Evolutionary conservation across 2,329 filamentous ascomycete species (phyloP), one percentile per base, ranked within the genome.

Genomic region (Onygenales sp.): DNA sequence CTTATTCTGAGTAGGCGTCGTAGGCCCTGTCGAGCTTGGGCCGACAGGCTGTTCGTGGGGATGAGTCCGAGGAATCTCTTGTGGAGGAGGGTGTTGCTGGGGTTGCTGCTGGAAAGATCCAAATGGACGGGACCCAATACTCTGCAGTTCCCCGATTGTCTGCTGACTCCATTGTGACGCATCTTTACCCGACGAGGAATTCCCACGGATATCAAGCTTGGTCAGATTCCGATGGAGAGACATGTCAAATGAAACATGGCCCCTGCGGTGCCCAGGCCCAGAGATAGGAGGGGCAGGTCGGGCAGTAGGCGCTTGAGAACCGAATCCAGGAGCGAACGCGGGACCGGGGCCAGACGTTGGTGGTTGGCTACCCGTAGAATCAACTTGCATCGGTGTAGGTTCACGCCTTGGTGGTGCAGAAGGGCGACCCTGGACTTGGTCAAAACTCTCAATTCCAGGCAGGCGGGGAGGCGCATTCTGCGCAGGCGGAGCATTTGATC

Each of bases 361-460:
- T n/a, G 60, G 48, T n/a, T 63, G 56, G 31, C 56, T 58, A 0
- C 70, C 51, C 13, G 73, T 59, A 49, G 69, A 70, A 59, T 95
- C 88, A 8, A 90, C 71, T 63, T 86, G 80, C 87, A 93, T 91
- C 0, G 89, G 87, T 51, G 87, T 90, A 2, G 81, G 76, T 52
- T 79, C 78, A 46, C 85, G 81, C 48, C 82, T 78, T 1, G 81
- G 79, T 6, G 85, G 83, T 0, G 86, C 81, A 10, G 76, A 67
- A 1, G 83, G 79, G 17, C 79, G 80, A 54, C 80, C 79, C 31
- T 83, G 85, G 27, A 87, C 75, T 53, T 88, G 84, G 63, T 92
- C 89, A 62, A 96, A 95, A 13, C 88, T 94, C 66, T 95, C 89
- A 59, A 96, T 96, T 11, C 91, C 90, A 0, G 91, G 91, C 11